Base-by-base conservation (phyloP, 257 asterid species). In the Hygrophila difformis region DNA sequence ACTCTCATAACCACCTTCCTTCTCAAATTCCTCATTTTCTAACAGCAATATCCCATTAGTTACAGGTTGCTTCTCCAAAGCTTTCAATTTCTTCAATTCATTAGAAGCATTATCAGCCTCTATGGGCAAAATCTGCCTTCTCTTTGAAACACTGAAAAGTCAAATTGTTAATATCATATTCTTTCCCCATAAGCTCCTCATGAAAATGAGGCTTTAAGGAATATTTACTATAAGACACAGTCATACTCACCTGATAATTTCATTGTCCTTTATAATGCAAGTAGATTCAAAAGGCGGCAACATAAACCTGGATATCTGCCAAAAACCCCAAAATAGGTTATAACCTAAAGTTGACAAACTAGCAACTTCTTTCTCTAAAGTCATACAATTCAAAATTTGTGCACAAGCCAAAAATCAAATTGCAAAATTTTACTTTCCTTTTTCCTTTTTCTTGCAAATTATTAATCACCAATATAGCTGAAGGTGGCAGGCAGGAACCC, bases 241-340 rank as follows among this genome's bases (percentile, higher is more conserved):
- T 36, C 36, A 46, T 42, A 61, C 76, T 53, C 21, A 85, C 98
- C 96, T 72, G 76, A 89, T 68, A 42, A 77, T 51, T 64, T 89
- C 98, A 49, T 70, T 43, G 34, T 77, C 87, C 65, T 76, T 71
- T 62, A 89, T 51, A 63, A 89, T 76, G 52, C 62, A 6, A 37
- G 80, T 69, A 1, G 94, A 85, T 58, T 77, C 93, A 68, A 75
- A 82, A 0, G 93, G 69, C 1, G 94, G 96, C 39, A 91, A 65
- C 55, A 68, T 95, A 60, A 75, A 91, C 15, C 92, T 85, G 20
- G 79, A 84, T 66, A 78, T 58, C 99, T 86, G 74, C 76, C 66
- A 45, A 17, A 89, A 73, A 28, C n/a, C n/a, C n/a, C n/a, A n/a
- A n/a, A n/a, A n/a, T n/a, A n/a, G n/a, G n/a, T n/a, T n/a, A n/a